Evolutionary conservation across 208 protist genomes (phyloP).

Genomic region (Acanthamoeba comandoni): DNA sequence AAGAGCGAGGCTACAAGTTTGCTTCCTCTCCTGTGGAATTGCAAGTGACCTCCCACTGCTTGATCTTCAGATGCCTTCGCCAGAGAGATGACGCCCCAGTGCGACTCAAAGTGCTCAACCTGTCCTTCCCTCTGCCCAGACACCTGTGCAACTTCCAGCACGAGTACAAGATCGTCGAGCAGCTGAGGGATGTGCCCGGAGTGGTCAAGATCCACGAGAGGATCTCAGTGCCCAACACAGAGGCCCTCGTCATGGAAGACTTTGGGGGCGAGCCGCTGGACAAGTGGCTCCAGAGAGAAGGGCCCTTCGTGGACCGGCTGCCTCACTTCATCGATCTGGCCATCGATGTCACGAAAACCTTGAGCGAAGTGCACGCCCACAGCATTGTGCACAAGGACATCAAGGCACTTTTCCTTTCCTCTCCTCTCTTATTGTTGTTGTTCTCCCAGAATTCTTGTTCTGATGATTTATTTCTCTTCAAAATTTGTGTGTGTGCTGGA

Average conservation of each 20-base stretch:
- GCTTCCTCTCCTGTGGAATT: no score
- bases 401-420: slow-evolving; percentile 1
- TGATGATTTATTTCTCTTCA: no score
- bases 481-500: no score
- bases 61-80: no score
- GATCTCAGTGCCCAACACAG: slow-evolving; percentile 4
- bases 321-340: slow-evolving; percentile 8
- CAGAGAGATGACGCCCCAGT: not conserved
- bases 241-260: slow-evolving; percentile 53
- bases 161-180: slow-evolving; percentile 23
- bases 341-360: slow-evolving; percentile 6
- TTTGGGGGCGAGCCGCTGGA: slow-evolving; percentile 17
- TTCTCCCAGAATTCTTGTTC: no score
- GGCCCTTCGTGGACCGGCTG: not conserved
- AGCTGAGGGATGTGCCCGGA: not conserved
- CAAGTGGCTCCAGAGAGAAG: slow-evolving; percentile 58
- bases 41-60: no score
- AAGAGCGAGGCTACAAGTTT: no score
- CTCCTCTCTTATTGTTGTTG: no score
- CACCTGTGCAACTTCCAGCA: slow-evolving; percentile 57
- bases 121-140: slow-evolving; percentile 48
- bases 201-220: slow-evolving; percentile 27
- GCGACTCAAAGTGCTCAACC: slow-evolving; percentile 26
- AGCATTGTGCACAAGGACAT: slow-evolving; percentile 65
- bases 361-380: slow-evolving; percentile 48